phyloP scores from a whole-genome alignment of 805 yeast genomes.

The Candida coleopterorum region DNA sequence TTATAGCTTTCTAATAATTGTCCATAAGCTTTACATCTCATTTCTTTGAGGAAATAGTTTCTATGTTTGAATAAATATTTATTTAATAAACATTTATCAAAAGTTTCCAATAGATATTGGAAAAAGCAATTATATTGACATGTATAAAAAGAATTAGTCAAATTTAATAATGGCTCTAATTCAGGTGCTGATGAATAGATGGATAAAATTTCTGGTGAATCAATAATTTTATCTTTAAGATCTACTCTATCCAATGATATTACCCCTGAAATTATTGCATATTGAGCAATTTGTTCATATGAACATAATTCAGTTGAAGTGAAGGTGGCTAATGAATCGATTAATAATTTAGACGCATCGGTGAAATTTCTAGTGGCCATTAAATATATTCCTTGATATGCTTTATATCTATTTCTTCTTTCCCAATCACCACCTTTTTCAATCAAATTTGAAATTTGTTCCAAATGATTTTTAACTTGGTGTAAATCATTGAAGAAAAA shows the following conservation, averaged over 20 bases:
- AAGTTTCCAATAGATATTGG: slow-evolving; percentile 69
- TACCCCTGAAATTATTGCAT: slow-evolving; percentile 85
- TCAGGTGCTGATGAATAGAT: slow-evolving; percentile 65
- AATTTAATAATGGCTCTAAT: slow-evolving; percentile 73
- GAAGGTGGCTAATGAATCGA: slow-evolving; percentile 91
- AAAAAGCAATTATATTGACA: slow-evolving; percentile 83
- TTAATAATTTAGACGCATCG: slow-evolving; percentile 79
- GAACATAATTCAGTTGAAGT: slow-evolving; percentile 87
- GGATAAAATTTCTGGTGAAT: slow-evolving; percentile 89
- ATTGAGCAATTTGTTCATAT: slow-evolving; percentile 85
- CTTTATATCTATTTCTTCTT: slow-evolving; percentile 89
- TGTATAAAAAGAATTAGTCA: slow-evolving; percentile 82
- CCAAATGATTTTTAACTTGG: slow-evolving; percentile 66
- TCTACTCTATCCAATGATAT: slow-evolving; percentile 78
- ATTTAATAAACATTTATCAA: slow-evolving; percentile 61
- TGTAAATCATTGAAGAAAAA: slow-evolving; percentile 78
- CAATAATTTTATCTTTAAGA: slow-evolving; percentile 77
- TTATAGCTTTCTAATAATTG: slow-evolving; percentile 93
- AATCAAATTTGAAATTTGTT: slow-evolving; percentile 65
- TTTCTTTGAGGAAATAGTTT: slow-evolving; percentile 80
- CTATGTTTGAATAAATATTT: slow-evolving; percentile 73
- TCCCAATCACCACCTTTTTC: slow-evolving; percentile 99
- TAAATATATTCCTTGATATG: slow-evolving; percentile 79
- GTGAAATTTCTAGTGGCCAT: slow-evolving; percentile 81
- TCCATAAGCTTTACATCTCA: slow-evolving; percentile 92